Evolutionary conservation across 2,329 filamentous ascomycete species (phyloP).

Genomic region (Pseudocercospora crystallina): DNA sequence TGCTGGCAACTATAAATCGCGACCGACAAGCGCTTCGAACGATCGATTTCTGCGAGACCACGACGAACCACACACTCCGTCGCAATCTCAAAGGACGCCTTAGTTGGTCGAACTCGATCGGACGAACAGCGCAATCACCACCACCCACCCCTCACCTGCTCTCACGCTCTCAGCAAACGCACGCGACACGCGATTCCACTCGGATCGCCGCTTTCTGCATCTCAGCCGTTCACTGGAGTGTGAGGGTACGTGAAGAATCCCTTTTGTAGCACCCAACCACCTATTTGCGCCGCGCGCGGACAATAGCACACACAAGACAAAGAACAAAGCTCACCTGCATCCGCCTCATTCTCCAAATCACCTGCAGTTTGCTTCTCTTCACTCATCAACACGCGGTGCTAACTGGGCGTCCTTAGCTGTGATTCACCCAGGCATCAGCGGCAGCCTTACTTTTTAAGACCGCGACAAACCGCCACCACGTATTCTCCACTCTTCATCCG

Average conservation of each 20-base stretch:
- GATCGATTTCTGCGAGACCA: slow-evolving; percentile 33
- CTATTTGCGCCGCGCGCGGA: slow-evolving; percentile 20
- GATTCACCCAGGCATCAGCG: slow-evolving; percentile 21
- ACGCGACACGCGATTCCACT: slow-evolving; percentile 3
- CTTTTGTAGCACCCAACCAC: slow-evolving; percentile 14
- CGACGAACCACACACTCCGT: slow-evolving; percentile 16
- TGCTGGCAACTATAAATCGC: slow-evolving; percentile 26
- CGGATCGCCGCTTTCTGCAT: slow-evolving; percentile 6
- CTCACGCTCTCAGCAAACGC: slow-evolving; percentile 12
- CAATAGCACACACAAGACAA: slow-evolving; percentile 7
- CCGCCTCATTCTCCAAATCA: background rate
- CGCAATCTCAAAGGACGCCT: slow-evolving; percentile 55
- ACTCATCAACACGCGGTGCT: slow-evolving; percentile 6
- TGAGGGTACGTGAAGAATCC: slow-evolving; percentile 29
- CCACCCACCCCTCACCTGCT: slow-evolving; percentile 14
- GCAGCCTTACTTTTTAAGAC: slow-evolving; percentile 6
- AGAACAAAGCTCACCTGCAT: background rate
- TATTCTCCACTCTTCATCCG: slow-evolving; percentile 71
- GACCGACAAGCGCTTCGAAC: slow-evolving; percentile 31
- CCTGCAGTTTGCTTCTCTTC: background rate
- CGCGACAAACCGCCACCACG: slow-evolving; percentile 38
- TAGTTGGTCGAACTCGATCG: slow-evolving; percentile 54
- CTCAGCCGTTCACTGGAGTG: slow-evolving; percentile 18
- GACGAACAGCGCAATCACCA: slow-evolving; percentile 27
- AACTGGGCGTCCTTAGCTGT: slow-evolving; percentile 24